phyloP scores from a whole-genome alignment of 1,284 basidiomycete species.

The Puccinia triticina region DNA sequence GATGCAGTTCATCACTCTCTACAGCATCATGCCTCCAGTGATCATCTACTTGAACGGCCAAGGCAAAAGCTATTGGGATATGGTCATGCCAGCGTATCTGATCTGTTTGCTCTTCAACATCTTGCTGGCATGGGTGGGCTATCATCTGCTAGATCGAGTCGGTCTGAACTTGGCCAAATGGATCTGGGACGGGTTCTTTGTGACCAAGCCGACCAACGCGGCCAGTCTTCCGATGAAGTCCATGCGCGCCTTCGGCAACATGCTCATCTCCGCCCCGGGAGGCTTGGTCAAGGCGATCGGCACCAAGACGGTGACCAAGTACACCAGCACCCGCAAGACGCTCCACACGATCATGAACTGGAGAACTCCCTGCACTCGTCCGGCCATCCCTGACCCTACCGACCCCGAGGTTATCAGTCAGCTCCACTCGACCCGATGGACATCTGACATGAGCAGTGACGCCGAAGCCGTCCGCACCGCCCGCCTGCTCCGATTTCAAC shows the following conservation, averaged over 20 bases:
- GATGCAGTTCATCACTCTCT: conserved; percentile 62
- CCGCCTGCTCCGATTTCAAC: conserved; percentile 58
- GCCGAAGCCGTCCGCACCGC: conserved; percentile 60
- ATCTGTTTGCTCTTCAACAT: conserved; percentile 61
- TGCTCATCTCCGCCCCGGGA: conserved; percentile 56
- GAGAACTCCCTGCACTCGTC: conserved; percentile 57
- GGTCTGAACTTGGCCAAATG: conserved; percentile 60
- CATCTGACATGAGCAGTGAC: conserved; percentile 60
- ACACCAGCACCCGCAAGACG: conserved; percentile 45
- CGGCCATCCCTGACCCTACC: conserved; percentile 57
- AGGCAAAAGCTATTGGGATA: conserved; percentile 60
- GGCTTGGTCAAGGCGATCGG: conserved; percentile 52
- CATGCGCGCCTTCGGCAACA: conserved; percentile 54
- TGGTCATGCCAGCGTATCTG: conserved; percentile 61
- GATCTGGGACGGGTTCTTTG: conserved; percentile 61
- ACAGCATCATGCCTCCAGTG: conserved; percentile 61
- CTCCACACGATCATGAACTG: conserved; percentile 58
- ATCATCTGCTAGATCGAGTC: conserved; percentile 60
- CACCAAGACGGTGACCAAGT: conserved; percentile 50
- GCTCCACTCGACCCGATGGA: conserved; percentile 61
- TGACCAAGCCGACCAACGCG: conserved; percentile 59
- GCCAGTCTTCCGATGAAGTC: conserved; percentile 57
- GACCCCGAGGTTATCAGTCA: conserved; percentile 59
- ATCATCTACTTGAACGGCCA: conserved; percentile 59
- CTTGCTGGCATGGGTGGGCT: conserved; percentile 60